Evolutionary conservation across 148 eudicot species (phyloP), one percentile per base, ranked within the genome.

Genomic region (Silene latifolia): DNA sequence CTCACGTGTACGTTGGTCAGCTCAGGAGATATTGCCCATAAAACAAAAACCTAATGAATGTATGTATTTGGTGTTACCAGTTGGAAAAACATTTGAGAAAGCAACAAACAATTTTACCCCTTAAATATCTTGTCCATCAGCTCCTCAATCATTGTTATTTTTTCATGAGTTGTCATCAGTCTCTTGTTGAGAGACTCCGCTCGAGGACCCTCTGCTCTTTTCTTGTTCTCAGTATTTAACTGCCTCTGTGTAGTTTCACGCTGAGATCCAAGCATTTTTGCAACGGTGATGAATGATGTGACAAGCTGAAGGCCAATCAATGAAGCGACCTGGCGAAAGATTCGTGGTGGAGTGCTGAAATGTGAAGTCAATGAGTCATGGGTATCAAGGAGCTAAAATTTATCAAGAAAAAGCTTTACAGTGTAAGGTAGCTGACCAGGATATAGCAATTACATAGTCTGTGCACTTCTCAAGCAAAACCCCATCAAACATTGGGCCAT

Each of bases 191-290:
- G 97, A 59, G 97, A 88, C 77, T 95, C 93, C n/a, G 88, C 92
- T 76, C 93, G 89, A 78, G 96, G 93, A 58, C 97, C 98, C 46
- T 95, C 97, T 54, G 79, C 71, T 25, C 76, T 74, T 79, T 95
- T 95, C 84, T 89, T 95, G 81, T 83, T 86, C 78, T 95, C 98
- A 72, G 97, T 92, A 87, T 88, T 87, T 78, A 95, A 82, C 82
- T 95, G 98, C 78, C 98, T 89, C 83, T 92, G 98, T 67, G 93
- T 95, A 67, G 98, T 95, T 84, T 90, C 97, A 64, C 98, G 86
- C 76, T 90, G 96, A 73, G 90, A 84, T 63, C 97, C 89, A 60
- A 92, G 93, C 85, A 87, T 85, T 80, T 92, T 92, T 46, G 97
- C 94, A 73, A 89, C 82, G 57, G 86, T 82, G 62, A 90, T 90